phyloP scores from a whole-genome alignment of 2,329 filamentous ascomycete species.

The Pyrenochaeta sp. region DNA sequence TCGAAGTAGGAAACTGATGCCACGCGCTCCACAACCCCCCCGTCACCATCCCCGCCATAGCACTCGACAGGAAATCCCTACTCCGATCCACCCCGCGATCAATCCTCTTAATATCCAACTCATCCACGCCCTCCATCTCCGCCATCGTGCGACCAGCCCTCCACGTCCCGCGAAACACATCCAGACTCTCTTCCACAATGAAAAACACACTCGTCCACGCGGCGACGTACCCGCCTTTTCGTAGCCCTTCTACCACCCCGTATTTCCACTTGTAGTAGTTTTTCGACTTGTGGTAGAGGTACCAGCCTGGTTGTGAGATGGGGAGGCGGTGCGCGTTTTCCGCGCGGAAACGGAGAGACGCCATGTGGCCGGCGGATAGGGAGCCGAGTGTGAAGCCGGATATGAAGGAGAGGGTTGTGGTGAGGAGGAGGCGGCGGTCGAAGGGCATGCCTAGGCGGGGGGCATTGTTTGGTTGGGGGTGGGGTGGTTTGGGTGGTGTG shows the following conservation, averaged over 20 bases:
- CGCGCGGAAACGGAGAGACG: conserved; percentile 85
- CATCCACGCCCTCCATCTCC: conserved; percentile 49
- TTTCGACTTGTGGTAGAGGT: conserved; percentile 98
- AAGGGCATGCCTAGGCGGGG: conserved; percentile 69
- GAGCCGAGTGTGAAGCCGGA: conserved; percentile 77
- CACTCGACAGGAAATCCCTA: conserved; percentile 78
- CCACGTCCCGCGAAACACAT: conserved; percentile 66
- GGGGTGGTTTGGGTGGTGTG: conserved; percentile 6
- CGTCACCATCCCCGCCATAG: conserved; percentile 82
- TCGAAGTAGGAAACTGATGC: conserved; percentile 80
- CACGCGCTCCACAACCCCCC: conserved; percentile 87
- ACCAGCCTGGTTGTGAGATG: conserved; percentile 85
- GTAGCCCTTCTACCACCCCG: conserved; percentile 79
- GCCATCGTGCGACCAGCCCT: conserved; percentile 52
- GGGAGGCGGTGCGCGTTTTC: conserved; percentile 97
- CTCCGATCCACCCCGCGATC: conserved; percentile 47
- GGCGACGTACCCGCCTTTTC: conserved; percentile 74
- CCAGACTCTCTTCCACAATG: conserved; percentile 83
- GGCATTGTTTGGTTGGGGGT: conserved; percentile 13
- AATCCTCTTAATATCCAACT: conserved; percentile 39
- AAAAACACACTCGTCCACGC: conserved; percentile 81
- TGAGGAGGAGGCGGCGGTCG: conserved; percentile 70
- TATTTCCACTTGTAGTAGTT: conserved; percentile 87
- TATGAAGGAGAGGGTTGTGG: conserved; percentile 68
- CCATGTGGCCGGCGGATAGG: conserved; percentile 74